Base-by-base conservation (phyloP, 2,329 filamentous ascomycete genomes). In the Ascochyta rabiei region DNA sequence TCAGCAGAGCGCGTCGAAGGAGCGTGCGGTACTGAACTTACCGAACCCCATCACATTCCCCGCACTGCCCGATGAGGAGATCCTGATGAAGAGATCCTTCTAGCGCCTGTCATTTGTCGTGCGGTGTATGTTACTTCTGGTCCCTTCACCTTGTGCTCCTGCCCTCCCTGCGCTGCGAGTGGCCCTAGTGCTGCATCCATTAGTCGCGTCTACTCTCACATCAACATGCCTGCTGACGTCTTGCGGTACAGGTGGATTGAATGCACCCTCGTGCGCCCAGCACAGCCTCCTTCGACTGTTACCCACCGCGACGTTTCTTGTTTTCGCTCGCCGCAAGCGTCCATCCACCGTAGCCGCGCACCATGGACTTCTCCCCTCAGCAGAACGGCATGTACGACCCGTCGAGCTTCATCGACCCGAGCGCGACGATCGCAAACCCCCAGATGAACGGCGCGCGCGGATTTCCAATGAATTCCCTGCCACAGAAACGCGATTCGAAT, bases 401-500 rank as follows among this genome's bases (percentile, higher is more conserved):
- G 49, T 65, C 70, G 48, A 73, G 62, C 62, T 72, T 73, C 71
- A 69, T 75, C 57, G 73, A 75, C 57, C 72, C 73, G n/a, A 74
- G 70, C 66, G 72, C 73, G 57, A 74, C 73, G 57, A 74, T 76
- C 52, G 67, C 65, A 24, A 72, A 70, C 39, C 69, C 66, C 50
- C 81, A 83, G 65, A 82, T 83, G 90, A 78, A 86, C 83, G 69
- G 88, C 90, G 81, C 90, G 91, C 82, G 93, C 91, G 39, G 71
- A 41, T 96, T 93, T 80, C 89, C 92, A 73, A 91, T 91, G 64
- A 41, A 40, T 7, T 93, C 93, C 19, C 97, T 98, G 78, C 87
- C 93, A 58, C 93, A 93, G 34, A 99, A 98, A 79, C 86, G 95
- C 69, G 93, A 97, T 75, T 93, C 88, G 70, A 83, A 95, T 70